Evolutionary conservation across 768 basidiomycete species (phyloP), one percentile per base, ranked within the genome.

Genomic region (Calocybe indica): DNA sequence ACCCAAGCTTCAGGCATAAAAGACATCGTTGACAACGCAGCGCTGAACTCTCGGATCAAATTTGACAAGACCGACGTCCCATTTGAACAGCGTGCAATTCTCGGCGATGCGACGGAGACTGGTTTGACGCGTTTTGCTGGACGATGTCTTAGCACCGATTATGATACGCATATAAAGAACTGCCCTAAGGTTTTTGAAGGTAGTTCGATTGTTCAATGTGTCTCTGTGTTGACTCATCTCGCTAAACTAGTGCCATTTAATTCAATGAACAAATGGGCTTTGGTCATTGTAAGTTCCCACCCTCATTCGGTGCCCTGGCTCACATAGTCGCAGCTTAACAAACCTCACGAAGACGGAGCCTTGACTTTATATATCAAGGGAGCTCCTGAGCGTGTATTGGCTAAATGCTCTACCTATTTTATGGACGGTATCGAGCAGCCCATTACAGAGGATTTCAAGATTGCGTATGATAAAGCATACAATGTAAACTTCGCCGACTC

Each of bases 71-170:
- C 65, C 1, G 81, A 84, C 56, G 60, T 84, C 6, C 78, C 80
- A 1, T 83, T 85, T 48, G 74, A 78, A 13, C 64, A 83, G 59
- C 72, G 83, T 41, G 62, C 65, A 35, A 83, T 85, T 46, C 71
- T 85, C 13, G 83, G 83, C 3, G 83, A 85, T 59, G 83, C 83
- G n/a, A 85, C 83, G 3, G 83, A 85, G 64, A 83, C 82, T n/a
- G 83, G 83, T 13, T 66, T 85, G 37, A 76, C 79, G 28, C 78
- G 82, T 35, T 84, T 85, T 60, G 80, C 82, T 30, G 82, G 80
- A 6, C 75, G 76, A 35, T 68, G 73, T 50, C 58, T 83, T 7
- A 58, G 63, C 32, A 48, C 64, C 0, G 74, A 77, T 48, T 85
- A 81, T 52, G 83, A 84, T 53, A 65, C 54, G 9, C 72, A 79